Conservation (phyloP, 2,329 filamentous ascomycete species). For the Neospermospora avenae region DNA sequence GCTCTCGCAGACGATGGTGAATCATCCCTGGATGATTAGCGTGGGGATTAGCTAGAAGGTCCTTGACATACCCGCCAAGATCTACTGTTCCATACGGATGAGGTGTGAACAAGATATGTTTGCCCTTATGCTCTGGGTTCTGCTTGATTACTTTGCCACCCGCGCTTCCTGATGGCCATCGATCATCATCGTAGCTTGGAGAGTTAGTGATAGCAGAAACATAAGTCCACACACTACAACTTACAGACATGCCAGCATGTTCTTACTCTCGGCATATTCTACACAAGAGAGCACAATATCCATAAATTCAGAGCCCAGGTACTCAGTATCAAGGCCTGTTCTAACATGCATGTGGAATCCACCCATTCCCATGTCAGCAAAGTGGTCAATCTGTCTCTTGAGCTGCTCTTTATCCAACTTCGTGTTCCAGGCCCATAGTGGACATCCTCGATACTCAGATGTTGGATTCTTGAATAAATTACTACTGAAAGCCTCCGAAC, state of each 20-base stretch:
- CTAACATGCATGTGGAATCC: constrained; percentile 35
- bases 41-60: neutral
- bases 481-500: constrained; percentile 24
- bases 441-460: constrained; percentile 35
- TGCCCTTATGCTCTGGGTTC: constrained; percentile 29
- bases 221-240: neutral
- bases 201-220: neutral
- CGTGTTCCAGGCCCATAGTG: constrained; percentile 35
- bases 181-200: constrained; percentile 33
- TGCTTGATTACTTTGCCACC: constrained; percentile 32
- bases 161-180: constrained; percentile 35
- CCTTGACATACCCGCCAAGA: constrained; percentile 8
- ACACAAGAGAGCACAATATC: constrained; percentile 32
- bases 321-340: constrained; percentile 35
- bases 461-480: constrained; percentile 33
- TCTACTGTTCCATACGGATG: constrained; percentile 18
- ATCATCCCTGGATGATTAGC: constrained; percentile 4
- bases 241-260: constrained; percentile 36
- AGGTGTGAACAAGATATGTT: constrained; percentile 33
- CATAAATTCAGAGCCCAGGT: constrained; percentile 36
- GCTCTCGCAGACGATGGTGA: constrained; percentile 11
- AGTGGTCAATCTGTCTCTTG: constrained; percentile 34
- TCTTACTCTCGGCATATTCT: constrained; percentile 34
- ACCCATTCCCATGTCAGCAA: constrained; percentile 35
- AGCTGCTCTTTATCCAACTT: constrained; percentile 32